Conservation (phyloP, 1,139 yeast genomes). For the Trichomonascaceae sp. region DNA sequence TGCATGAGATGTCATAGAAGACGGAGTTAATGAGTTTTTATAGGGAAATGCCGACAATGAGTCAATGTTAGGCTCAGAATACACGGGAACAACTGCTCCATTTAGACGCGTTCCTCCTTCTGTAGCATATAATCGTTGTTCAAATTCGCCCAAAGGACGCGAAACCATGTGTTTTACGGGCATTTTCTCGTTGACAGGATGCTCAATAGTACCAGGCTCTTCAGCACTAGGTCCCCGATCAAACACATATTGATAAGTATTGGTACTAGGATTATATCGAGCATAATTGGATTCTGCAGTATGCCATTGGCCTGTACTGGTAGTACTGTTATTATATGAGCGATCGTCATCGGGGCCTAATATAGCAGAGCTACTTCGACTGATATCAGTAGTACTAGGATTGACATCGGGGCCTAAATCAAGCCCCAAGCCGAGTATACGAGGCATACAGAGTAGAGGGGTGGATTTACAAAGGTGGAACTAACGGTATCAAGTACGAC, state of each 20-base stretch:
- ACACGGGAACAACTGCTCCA: conserved; percentile 20
- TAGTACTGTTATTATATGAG: not conserved
- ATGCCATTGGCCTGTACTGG: not conserved
- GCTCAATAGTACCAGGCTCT: conserved; percentile 3
- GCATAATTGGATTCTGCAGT: not conserved
- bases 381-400: not conserved
- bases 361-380: not conserved
- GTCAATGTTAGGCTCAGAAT: conserved; percentile 18
- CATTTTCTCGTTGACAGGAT: conserved; percentile 5
- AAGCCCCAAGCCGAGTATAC: conserved; percentile 3
- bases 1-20: conserved; percentile 5
- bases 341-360: not conserved
- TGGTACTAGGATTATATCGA: conserved; percentile 5
- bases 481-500: not conserved
- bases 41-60: conserved; percentile 21
- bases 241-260: conserved; percentile 7
- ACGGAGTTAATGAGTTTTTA: conserved; percentile 21
- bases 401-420: conserved; percentile 1
- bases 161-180: conserved; percentile 2
- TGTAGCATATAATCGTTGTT: not conserved
- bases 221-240: not conserved
- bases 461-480: not conserved
- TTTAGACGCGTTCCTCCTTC: not conserved
- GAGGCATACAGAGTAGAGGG: not conserved
- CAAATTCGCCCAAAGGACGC: conserved; percentile 7